Evolutionary conservation across 495 filamentous ascomycete species (phyloP), one percentile per base, ranked within the genome.

Genomic region (Xylaria acuta): DNA sequence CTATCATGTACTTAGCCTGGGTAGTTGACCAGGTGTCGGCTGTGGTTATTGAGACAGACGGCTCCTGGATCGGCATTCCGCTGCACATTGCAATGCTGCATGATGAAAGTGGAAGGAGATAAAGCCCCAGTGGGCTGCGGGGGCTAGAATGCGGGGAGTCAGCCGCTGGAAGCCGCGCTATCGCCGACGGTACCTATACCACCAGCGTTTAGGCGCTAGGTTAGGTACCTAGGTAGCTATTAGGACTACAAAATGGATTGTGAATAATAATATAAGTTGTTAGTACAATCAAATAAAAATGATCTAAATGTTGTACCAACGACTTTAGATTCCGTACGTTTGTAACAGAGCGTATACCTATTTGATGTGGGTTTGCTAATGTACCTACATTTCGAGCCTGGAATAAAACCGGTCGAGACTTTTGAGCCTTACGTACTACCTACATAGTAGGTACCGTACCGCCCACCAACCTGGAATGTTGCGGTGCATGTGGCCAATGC

Each of bases 51-150:
- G 32, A 36, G 25, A 16, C 49, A 34, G 47, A 25, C 58, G 38
- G 43, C 56, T 70, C 58, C 68, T 64, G 59, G 12, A 70, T 64
- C 68, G 68, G 68, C 45, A 7, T 64, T 54, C 12, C 38, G 36
- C n/a, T 63, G 34, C 38, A 20, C 12, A 38, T 9, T 64, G 60
- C 59, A 54, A 1, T 11, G 54, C 38, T 25, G 27, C 51, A 20
- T 67, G n/a, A 49, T 32, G 8, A 56, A 68, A n/a, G 49, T 27
- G 64, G 51, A 45, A 36, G 67, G 67, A 43, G 67, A 58, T 58
- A 43, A 45, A 62, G 53, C 53, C 62, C 53, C 40, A 59, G 54
- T 62, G 40, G 54, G 14, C 41, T 47, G 53, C 53, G 67, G 67
- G 67, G 67, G 40, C 38, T 62, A 69, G 27, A 62, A 27, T 54